phyloP scores from a whole-genome alignment of 352 stramenopile genomes.

The Globisporangium emineosum region DNA sequence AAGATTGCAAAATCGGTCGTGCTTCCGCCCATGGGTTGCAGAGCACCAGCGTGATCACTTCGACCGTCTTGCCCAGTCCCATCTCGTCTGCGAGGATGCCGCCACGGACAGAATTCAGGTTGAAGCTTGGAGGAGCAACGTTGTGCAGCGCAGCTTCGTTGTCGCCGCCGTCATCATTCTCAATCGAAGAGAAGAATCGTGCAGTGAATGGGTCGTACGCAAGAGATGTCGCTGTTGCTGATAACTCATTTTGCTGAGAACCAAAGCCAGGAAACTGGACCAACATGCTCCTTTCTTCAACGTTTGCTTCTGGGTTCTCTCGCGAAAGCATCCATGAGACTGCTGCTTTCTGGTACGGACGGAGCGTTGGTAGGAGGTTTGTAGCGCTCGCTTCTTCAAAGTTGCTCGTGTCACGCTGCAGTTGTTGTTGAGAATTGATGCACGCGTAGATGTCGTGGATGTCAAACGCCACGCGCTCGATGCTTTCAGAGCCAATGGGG shows the following conservation, averaged over 20 bases:
- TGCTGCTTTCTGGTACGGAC: conserved; percentile 96
- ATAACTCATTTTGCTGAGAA: not conserved
- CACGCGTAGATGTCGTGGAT: conserved; percentile 57
- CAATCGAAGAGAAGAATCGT: conserved; percentile 17
- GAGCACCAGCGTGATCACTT: conserved; percentile 63
- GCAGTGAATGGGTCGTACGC: conserved; percentile 42
- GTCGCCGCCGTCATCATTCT: not conserved
- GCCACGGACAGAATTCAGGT: conserved; percentile 34
- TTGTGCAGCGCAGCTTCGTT: not conserved
- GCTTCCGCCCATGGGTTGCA: conserved; percentile 28
- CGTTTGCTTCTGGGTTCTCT: conserved; percentile 49
- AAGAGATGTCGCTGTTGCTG: not conserved
- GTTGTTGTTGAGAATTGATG: conserved; percentile 40
- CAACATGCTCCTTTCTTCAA: conserved; percentile 13
- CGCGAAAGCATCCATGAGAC: conserved; percentile 92
- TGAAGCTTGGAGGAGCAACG: conserved; percentile 6
- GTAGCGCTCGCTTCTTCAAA: conserved; percentile 17
- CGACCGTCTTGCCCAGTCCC: conserved; percentile 87
- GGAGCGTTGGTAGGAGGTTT: conserved; percentile 79
- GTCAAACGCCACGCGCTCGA: conserved; percentile 27
- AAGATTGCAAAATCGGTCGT: conserved; percentile 49
- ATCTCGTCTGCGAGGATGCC: conserved; percentile 93
- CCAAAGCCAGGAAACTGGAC: conserved; percentile 1
- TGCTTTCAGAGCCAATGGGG: not conserved
- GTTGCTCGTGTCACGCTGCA: conserved; percentile 29